Percentiles rank a stretch among this genome's conserved stretches.
Conservation (phyloP, 2,329 filamentous ascomycete genomes). For the Cercospora janseana region DNA sequence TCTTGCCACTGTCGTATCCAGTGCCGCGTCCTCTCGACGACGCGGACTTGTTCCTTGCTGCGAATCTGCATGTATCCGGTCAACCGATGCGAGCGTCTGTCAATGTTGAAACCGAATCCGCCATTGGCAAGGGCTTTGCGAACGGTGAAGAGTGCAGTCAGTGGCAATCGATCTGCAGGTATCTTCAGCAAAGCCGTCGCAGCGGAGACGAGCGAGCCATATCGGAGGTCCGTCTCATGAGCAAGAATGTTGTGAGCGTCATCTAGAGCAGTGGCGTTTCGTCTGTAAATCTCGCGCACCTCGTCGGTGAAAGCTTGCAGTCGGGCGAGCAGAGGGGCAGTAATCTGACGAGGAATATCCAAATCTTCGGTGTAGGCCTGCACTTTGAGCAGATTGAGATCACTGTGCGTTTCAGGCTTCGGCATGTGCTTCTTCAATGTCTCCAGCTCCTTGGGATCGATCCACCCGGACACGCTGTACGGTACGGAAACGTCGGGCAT, state of each 20-base stretch:
- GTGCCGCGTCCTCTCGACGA: conserved; percentile 52
- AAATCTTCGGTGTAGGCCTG: conserved; percentile 41
- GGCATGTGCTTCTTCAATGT: conserved; percentile 55
- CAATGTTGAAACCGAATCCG: conserved; percentile 61
- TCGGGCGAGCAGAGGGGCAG: conserved; percentile 44
- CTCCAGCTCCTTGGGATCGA: conserved; percentile 46
- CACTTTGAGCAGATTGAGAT: conserved; percentile 34
- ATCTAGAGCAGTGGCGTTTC: conserved; percentile 48
- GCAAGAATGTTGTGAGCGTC: conserved; percentile 50
- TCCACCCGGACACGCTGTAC: conserved; percentile 52
- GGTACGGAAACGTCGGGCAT: conserved; percentile 41
- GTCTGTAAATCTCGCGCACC: conserved; percentile 49
- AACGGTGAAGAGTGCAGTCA: conserved; percentile 62
- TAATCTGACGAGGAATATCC: conserved; percentile 47
- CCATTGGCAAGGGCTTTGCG: conserved; percentile 62
- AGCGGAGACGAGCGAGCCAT: conserved; percentile 50
- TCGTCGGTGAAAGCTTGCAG: conserved; percentile 47
- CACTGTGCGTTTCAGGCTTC: conserved; percentile 37
- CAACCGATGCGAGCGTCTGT: conserved; percentile 49
- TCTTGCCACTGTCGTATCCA: conserved; percentile 58
- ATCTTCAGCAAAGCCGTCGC: conserved; percentile 43
- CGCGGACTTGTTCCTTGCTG: conserved; percentile 54
- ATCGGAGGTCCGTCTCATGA: conserved; percentile 44
- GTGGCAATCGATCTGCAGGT: conserved; percentile 31
- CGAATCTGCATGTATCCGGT: conserved; percentile 63